Conservation (phyloP, 2,329 filamentous ascomycete species). For the Tympanopsis confertula region DNA sequence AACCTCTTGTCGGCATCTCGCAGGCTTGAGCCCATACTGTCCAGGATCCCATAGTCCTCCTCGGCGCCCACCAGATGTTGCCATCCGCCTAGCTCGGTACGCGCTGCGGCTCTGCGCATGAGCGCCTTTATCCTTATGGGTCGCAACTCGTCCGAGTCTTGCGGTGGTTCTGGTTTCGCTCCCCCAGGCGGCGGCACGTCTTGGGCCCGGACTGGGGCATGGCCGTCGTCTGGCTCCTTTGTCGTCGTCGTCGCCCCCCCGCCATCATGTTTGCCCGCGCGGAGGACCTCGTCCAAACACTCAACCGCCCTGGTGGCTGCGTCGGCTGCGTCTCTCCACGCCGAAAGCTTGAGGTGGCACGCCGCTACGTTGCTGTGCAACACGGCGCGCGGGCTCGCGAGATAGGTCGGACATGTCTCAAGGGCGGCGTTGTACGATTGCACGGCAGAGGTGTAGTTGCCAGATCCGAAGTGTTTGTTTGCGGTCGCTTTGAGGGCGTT, state of each 20-base stretch:
- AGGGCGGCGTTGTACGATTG: not conserved
- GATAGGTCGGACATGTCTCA: not conserved
- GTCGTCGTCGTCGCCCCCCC: no score
- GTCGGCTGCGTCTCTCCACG: not conserved
- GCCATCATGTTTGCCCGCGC: not conserved
- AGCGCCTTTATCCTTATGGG: not conserved
- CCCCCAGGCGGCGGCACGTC: not conserved
- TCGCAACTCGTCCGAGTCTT: not conserved
- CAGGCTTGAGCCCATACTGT: not conserved
- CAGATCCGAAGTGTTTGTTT: not conserved
- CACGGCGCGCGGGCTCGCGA: not conserved
- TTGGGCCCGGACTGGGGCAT: no score
- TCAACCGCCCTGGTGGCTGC: not conserved
- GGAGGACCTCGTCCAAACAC: not conserved
- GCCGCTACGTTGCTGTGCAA: not conserved
- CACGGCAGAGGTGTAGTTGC: not conserved
- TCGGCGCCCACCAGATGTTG: not conserved
- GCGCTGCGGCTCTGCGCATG: not conserved
- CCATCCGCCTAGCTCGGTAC: not conserved
- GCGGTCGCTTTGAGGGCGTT: not conserved
- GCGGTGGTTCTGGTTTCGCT: no score
- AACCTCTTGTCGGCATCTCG: not conserved
- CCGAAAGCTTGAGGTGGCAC: not conserved
- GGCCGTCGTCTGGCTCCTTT: no score
- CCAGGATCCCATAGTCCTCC: not conserved